Evolutionary conservation across 768 basidiomycete species (phyloP).

Genomic region (Boletus coccyginus): DNA sequence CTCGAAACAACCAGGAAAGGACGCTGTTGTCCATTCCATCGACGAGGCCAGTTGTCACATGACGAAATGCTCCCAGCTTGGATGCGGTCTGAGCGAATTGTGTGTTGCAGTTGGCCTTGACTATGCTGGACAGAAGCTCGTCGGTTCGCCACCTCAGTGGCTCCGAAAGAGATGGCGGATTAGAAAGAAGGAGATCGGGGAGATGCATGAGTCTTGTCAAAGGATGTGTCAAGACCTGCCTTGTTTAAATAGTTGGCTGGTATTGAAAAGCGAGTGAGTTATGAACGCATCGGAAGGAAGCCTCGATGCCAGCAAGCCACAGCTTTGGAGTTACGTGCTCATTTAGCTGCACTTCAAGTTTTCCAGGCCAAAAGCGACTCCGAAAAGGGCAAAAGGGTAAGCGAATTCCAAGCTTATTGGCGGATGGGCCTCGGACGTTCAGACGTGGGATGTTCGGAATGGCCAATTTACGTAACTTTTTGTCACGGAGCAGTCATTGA

Average conservation of each 20-base stretch:
- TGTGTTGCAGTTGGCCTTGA: not conserved
- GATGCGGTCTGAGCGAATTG: slow-evolving; percentile 5
- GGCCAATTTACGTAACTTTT: no score
- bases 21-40: not conserved
- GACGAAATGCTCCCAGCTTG: slow-evolving; percentile 4
- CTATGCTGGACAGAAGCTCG: not conserved
- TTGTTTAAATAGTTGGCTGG: not conserved
- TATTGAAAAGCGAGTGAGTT: no score
- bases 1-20: slow-evolving; percentile 7
- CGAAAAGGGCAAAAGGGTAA: no score
- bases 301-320: no score
- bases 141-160: not conserved
- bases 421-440: no score
- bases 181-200: not conserved
- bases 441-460: no score
- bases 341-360: no score
- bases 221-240: not conserved
- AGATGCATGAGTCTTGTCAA: not conserved
- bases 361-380: no score
- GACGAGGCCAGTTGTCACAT: not conserved
- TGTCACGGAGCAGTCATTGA: no score
- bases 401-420: no score
- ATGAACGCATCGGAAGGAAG: no score
- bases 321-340: no score
- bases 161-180: not conserved